Conservation (phyloP, 1,284 basidiomycete species). For the Gomphus bonarii region DNA sequence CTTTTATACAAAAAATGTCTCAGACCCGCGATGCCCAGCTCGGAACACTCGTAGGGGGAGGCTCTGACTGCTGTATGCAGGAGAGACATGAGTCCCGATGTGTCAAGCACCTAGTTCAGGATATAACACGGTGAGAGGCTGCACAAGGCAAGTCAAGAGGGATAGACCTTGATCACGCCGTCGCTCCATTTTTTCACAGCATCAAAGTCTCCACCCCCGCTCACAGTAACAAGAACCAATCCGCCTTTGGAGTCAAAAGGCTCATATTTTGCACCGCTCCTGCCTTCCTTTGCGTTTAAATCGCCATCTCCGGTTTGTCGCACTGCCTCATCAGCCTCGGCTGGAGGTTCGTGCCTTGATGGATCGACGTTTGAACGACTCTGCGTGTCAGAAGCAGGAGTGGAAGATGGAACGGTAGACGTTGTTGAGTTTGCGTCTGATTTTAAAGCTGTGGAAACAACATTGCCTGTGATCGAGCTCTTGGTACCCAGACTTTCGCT, state of each 20-base stretch:
- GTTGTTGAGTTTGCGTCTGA: neutral
- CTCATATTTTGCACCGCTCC: neutral
- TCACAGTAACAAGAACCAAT: slow-evolving; percentile 29
- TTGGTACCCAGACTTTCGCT: slow-evolving; percentile 2
- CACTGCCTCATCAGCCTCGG: neutral
- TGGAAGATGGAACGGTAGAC: neutral
- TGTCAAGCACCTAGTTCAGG: slow-evolving; percentile 9
- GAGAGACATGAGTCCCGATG: slow-evolving; percentile 34
- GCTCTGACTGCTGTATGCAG: slow-evolving; percentile 34
- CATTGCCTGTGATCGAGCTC: neutral
- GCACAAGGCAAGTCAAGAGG: neutral
- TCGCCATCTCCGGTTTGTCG: neutral
- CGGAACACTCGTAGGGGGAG: slow-evolving; percentile 54
- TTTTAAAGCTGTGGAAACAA: neutral
- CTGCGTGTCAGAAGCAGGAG: neutral
- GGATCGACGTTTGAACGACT: neutral
- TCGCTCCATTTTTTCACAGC: slow-evolving; percentile 57
- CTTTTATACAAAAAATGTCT: slow-evolving; percentile 95
- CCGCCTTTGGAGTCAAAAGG: slow-evolving; percentile 18
- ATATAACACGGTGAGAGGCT: neutral
- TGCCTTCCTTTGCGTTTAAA: neutral
- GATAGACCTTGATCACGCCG: slow-evolving; percentile 46
- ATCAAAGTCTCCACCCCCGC: slow-evolving; percentile 30
- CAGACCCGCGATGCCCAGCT: slow-evolving; percentile 77
- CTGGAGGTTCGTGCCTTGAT: neutral